Base-by-base conservation (phyloP, 139 green algal genomes). In the Chlamydomonas asymmetrica region DNA sequence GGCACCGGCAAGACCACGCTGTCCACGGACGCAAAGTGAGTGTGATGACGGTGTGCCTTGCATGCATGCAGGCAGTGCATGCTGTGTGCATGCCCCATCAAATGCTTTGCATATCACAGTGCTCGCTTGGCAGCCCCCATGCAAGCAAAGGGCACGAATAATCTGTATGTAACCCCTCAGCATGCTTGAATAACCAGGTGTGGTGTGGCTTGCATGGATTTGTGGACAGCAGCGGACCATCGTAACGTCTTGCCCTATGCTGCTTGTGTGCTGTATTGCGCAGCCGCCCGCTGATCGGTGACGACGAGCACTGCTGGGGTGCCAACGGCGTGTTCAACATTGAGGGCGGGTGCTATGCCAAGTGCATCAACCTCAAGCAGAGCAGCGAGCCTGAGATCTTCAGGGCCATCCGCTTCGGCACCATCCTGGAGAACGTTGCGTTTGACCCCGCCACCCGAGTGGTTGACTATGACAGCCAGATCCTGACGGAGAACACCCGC, bases 281-380 rank as follows among this genome's bases (percentile, higher is more conserved):
- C 6, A 65, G 71, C 4, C 83, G 95, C 18, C 87, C 87, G 2
- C 83, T 98, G 38, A 94, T 98, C 59, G 95, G 93, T 9, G 95
- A 98, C 68, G 94, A 98, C 67, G 94, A 98, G 88, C 93, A 98
- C 88, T 91, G 90, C 80, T 98, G 95, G 94, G 82, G 75, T 25
- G 78, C 93, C 63, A 74, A 90, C 16, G 94, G 94, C 63, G 91
- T 97, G 40, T 95, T 94, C 85, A 97, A 98, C 88, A 93, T 98
- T 54, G 94, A 98, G 91, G 94, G 94, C 23, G 94, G 94, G 65
- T 98, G 94, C 87, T 98, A 98, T 63, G 94, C 93, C 75, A 98
- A 98, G 91, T 92, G 78, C 88, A 98, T 98, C 49, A 43, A 40
- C 41, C 78, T 83, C 9, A 66, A 52, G 85, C 25, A 63, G 6